phyloP scores from a whole-genome alignment of 2,329 filamentous ascomycete genomes.

The Rutstroemia sp. region DNA sequence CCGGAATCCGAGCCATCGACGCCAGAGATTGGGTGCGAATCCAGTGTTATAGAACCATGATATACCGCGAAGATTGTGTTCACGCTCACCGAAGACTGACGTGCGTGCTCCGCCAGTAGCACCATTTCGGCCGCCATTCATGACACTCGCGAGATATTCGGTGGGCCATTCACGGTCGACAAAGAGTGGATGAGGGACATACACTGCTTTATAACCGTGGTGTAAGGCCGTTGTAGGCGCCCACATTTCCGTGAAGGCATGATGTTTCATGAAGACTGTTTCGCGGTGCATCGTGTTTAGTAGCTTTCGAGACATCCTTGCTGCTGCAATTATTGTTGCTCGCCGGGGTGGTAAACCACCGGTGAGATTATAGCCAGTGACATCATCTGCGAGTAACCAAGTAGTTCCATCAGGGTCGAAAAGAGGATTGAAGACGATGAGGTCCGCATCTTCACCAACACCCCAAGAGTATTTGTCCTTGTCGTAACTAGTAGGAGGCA shows the following conservation, averaged over 20 bases:
- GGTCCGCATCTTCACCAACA: constrained; percentile 81
- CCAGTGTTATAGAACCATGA: constrained; percentile 89
- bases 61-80: constrained; percentile 81
- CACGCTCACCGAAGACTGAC: constrained; percentile 72
- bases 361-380: constrained; percentile 72
- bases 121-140: constrained; percentile 73
- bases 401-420: constrained; percentile 84
- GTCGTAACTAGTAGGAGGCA: constrained; percentile 64
- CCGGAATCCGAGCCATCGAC: constrained; percentile 76
- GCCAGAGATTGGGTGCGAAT: constrained; percentile 75
- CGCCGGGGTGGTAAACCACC: constrained; percentile 62
- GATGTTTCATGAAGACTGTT: constrained; percentile 75
- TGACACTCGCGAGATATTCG: constrained; percentile 66
- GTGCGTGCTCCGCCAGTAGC: constrained; percentile 66
- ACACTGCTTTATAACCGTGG: constrained; percentile 89
- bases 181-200: constrained; percentile 81
- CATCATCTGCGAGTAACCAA: constrained; percentile 75
- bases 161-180: constrained; percentile 82
- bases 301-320: constrained; percentile 72
- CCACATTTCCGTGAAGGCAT: constrained; percentile 97
- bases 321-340: constrained; percentile 81
- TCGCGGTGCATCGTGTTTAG: constrained; percentile 85
- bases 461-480: constrained; percentile 83
- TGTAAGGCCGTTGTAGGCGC: constrained; percentile 80
- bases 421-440: constrained; percentile 86